phyloP scores from a whole-genome alignment of 1,284 basidiomycete genomes.

The Fomitopsis schrenkii region DNA sequence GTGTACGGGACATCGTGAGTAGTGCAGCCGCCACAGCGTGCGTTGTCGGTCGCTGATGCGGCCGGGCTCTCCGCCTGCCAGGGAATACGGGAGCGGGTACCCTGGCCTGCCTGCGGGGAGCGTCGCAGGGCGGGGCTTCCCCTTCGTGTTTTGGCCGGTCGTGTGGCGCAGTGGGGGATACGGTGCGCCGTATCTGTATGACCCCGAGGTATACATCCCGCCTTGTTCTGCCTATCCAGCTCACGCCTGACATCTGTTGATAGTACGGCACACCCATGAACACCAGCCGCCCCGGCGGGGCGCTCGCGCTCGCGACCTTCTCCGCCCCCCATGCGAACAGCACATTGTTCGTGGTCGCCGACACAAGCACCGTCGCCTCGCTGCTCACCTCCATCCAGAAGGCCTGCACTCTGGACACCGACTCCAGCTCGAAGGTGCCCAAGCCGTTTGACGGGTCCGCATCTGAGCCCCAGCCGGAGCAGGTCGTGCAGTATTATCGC shows the following conservation, averaged over 20 bases:
- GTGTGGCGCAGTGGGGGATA: constrained; percentile 41
- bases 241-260: background rate
- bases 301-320: constrained; percentile 47
- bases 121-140: constrained; percentile 44
- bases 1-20: constrained; percentile 39
- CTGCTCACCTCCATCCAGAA: constrained; percentile 44
- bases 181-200: constrained; percentile 40
- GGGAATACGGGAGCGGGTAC: constrained; percentile 58
- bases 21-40: constrained; percentile 4
- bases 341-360: constrained; percentile 54
- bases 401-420: constrained; percentile 39
- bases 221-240: background rate
- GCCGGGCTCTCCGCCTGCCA: constrained; percentile 16
- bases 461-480: constrained; percentile 41
- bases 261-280: constrained; percentile 55
- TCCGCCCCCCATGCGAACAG: constrained; percentile 34
- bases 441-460: constrained; percentile 29
- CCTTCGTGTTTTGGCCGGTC: constrained; percentile 58
- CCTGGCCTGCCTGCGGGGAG: constrained; percentile 40
- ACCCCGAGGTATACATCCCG: constrained; percentile 29
- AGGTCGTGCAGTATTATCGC: constrained; percentile 56
- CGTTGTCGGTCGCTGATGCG: background rate
- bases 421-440: constrained; percentile 20
- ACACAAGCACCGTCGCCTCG: constrained; percentile 49
- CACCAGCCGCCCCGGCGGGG: constrained; percentile 54